Conservation (phyloP, 495 filamentous ascomycete species). For the Entonaema liquescens region DNA sequence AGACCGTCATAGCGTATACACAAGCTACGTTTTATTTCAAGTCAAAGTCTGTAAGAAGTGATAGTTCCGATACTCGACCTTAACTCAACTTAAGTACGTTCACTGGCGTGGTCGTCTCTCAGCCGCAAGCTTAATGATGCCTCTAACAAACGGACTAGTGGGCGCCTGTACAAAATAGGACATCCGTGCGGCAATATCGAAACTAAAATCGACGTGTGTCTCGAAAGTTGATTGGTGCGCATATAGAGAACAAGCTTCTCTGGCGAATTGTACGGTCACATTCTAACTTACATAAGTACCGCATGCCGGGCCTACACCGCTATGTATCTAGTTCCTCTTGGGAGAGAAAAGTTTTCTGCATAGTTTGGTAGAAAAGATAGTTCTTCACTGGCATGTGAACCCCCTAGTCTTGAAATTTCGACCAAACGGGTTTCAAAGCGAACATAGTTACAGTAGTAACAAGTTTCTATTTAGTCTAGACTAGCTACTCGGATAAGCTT, state of each 20-base stretch:
- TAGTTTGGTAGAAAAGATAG: background rate
- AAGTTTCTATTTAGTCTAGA: too few relatives aligned
- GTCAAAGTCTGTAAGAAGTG: background rate
- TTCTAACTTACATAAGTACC: too few relatives aligned
- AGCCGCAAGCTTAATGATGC: slow-evolving; percentile 7
- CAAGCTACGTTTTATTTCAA: background rate
- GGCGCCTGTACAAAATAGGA: background rate
- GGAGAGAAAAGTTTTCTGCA: background rate
- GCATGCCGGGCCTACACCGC: background rate
- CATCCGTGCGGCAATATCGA: background rate
- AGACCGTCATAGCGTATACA: background rate
- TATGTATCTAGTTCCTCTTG: background rate
- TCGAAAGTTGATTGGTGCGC: slow-evolving; percentile 31
- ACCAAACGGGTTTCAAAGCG: background rate
- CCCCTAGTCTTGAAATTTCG: background rate
- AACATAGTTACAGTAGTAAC: background rate
- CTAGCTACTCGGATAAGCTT: slow-evolving; percentile 23
- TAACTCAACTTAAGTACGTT: background rate
- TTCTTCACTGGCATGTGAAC: background rate
- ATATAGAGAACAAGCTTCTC: background rate
- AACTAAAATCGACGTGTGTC: background rate
- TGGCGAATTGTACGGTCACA: background rate
- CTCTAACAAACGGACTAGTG: background rate
- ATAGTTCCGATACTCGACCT: background rate
- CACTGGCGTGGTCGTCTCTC: background rate